phyloP scores from a whole-genome alignment of 768 basidiomycete species.

The Candolleomyces aberdarensis region DNA sequence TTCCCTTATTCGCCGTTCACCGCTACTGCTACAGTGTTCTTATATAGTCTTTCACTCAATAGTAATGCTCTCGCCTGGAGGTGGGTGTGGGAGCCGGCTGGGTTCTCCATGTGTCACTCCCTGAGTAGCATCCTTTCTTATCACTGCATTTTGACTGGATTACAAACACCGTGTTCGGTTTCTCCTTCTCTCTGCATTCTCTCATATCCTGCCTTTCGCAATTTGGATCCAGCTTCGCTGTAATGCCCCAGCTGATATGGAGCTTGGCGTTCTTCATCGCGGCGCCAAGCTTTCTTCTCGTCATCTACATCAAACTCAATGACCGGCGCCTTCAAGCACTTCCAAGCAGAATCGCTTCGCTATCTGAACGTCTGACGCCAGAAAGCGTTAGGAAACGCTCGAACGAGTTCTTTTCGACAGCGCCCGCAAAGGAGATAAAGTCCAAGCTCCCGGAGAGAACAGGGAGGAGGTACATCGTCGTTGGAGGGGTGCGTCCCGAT shows the following conservation, averaged over 20 bases:
- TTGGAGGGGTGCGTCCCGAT: constrained; percentile 59
- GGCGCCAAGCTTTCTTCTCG: constrained; percentile 14
- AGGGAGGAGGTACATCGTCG: constrained; percentile 70
- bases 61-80: too few relatives aligned
- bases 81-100: too few relatives aligned
- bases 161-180: too few relatives aligned
- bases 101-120: too few relatives aligned
- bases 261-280: not conserved
- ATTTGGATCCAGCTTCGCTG: too few relatives aligned
- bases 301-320: constrained; percentile 39
- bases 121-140: too few relatives aligned
- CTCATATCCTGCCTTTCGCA: too few relatives aligned
- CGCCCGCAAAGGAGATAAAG: constrained; percentile 20
- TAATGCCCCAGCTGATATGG: not conserved
- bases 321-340: constrained; percentile 50
- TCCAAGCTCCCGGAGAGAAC: constrained; percentile 63
- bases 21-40: too few relatives aligned
- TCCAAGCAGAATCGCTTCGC: constrained; percentile 42
- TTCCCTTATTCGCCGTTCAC: too few relatives aligned
- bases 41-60: too few relatives aligned
- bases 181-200: too few relatives aligned
- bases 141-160: too few relatives aligned
- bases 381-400: constrained; percentile 39
- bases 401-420: constrained; percentile 25
- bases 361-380: constrained; percentile 49